Percentiles rank a stretch among this genome's conserved stretches.
These are phyloP conservation scores for Phanerodontia chrysosporium DNA, from an alignment of 768 basidiomycete genomes.

Conservation along the genomic window DNA sequence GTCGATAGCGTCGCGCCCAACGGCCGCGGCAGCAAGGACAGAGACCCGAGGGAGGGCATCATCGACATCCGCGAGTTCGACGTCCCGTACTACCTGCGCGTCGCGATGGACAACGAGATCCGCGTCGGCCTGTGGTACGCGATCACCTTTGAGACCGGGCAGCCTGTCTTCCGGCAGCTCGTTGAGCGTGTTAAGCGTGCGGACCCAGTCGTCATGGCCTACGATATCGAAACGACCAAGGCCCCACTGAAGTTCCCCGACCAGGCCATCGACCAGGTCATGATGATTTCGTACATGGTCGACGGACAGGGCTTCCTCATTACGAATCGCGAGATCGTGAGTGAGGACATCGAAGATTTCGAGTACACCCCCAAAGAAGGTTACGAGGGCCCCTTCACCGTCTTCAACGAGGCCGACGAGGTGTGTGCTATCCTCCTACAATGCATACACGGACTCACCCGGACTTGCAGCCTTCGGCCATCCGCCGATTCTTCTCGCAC, in stretches of 20 bases:
- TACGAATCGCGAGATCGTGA: slow-evolving; percentile 95
- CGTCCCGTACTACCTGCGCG: slow-evolving; percentile 94
- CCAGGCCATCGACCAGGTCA: slow-evolving; percentile 92
- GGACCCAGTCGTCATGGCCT: slow-evolving; percentile 98
- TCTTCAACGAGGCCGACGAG: slow-evolving; percentile 94
- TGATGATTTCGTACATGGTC: slow-evolving; percentile 99
- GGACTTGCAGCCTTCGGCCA: slow-evolving; percentile 59
- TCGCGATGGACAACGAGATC: slow-evolving; percentile 98
- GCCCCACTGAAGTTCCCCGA: slow-evolving; percentile 99
- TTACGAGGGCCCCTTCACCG: slow-evolving; percentile 92
- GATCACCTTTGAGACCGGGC: slow-evolving; percentile 77
- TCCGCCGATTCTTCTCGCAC: slow-evolving; percentile 88
- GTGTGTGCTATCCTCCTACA: slow-evolving; percentile 35
- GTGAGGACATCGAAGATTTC: slow-evolving; percentile 97
- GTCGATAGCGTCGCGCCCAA: slow-evolving; percentile 31
- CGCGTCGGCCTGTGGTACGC: slow-evolving; percentile 98
- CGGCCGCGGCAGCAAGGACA: slow-evolving; percentile 38
- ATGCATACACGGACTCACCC: background rate
- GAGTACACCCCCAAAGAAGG: slow-evolving; percentile 99
- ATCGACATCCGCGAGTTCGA: slow-evolving; percentile 96
- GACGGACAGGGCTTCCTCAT: slow-evolving; percentile 97
- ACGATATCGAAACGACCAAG: slow-evolving; percentile 98
- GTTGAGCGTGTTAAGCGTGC: slow-evolving; percentile 93
- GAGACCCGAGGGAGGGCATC: slow-evolving; percentile 87
- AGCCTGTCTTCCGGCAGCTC: slow-evolving; percentile 67